Percentiles rank a stretch among this genome's conserved stretches.
Conservation (phyloP, 140 eudicot species). For the Artemisia princeps region DNA sequence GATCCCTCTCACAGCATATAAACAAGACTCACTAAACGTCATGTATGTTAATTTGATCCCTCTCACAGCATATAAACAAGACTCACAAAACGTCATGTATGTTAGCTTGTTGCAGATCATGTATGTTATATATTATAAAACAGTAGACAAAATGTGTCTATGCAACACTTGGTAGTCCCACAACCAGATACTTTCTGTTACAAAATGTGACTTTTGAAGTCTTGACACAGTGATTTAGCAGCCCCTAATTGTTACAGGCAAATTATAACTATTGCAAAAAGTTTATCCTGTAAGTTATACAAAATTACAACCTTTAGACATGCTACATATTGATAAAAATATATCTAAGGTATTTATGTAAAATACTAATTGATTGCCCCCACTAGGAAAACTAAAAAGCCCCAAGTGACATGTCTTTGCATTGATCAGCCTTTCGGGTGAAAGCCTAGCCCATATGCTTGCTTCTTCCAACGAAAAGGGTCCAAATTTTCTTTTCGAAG, state of each 20-base stretch:
- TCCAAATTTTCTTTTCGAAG: constrained; percentile 3
- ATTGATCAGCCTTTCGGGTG: not conserved
- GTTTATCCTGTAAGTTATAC: constrained; percentile 7
- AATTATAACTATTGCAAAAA: not conserved
- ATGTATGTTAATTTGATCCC: no score
- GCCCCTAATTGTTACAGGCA: not conserved
- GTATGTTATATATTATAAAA: not conserved
- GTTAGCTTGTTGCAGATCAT: not conserved
- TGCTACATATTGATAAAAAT: not conserved
- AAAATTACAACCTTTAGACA: not conserved
- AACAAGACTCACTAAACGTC: no score
- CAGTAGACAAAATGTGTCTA: no score
- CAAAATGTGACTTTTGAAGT: not conserved
- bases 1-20: no score
- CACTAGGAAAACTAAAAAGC: not conserved
- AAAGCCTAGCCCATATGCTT: not conserved
- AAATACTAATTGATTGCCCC: not conserved
- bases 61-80: no score
- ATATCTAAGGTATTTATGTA: not conserved
- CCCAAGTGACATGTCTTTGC: not conserved
- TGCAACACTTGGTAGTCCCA: not conserved
- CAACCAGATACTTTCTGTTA: not conserved
- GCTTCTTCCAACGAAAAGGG: constrained; percentile 8
- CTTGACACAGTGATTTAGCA: not conserved
- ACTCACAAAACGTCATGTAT: no score